These are phyloP conservation scores for Scenedesmus sp. DNA, from an alignment of 163 green algal species.

Conservation along the genomic window DNA sequence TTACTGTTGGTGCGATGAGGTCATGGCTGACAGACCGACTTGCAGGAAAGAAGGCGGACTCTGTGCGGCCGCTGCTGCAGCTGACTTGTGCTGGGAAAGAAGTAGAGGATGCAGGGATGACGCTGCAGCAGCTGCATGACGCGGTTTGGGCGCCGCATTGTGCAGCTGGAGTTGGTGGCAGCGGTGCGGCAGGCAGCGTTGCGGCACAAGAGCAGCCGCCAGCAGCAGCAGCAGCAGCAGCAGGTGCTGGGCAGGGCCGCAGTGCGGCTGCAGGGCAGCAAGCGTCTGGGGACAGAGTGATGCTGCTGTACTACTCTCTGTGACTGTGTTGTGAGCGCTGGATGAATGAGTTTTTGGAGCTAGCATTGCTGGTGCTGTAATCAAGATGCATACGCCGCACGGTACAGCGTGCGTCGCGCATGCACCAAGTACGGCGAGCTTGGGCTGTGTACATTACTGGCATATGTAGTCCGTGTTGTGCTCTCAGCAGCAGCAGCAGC, in stretches of 20 bases:
- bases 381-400: too few relatives aligned
- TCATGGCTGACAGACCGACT: conserved; percentile 23
- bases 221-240: conserved; percentile 9
- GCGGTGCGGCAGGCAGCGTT: neutral
- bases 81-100: neutral
- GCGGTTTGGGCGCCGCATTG: conserved; percentile 9
- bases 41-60: conserved; percentile 14
- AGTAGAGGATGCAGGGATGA: neutral
- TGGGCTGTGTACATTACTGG: too few relatives aligned
- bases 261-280: neutral
- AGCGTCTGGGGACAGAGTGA: neutral
- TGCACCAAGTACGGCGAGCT: too few relatives aligned
- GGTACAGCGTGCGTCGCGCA: too few relatives aligned
- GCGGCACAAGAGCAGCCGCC: neutral
- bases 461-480: too few relatives aligned
- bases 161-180: neutral
- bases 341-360: too few relatives aligned
- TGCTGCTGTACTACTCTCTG: conserved; percentile 16
- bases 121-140: conserved; percentile 17
- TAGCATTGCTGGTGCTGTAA: too few relatives aligned
- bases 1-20: neutral
- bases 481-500: too few relatives aligned
- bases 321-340: neutral
- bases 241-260: neutral
- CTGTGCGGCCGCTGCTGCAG: neutral